A percentile compares a stretch with the other conserved stretches of the same genome.
Conservation (phyloP, 2,329 filamentous ascomycete species). For the Colletotrichum horii region DNA sequence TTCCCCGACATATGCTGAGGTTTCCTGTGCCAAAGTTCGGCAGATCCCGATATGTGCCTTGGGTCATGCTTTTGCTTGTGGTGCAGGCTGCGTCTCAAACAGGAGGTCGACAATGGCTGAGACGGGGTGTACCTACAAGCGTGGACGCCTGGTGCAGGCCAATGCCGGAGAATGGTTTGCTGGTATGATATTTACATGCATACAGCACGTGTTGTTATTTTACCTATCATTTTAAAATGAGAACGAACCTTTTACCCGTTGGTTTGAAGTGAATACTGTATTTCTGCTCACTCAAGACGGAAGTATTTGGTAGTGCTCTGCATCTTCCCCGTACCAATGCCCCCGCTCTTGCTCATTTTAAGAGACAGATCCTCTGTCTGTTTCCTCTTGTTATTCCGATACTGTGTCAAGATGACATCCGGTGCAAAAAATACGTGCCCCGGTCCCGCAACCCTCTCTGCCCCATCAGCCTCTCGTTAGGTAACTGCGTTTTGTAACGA, state of each 20-base stretch:
- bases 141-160: no score
- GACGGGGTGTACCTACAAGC: background rate
- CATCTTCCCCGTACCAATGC: background rate
- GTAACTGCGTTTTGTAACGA: background rate
- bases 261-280: no score
- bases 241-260: no score
- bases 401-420: background rate
- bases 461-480: background rate
- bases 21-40: background rate
- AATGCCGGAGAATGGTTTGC: no score
- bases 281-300: background rate
- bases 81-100: accelerated
- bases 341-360: accelerated
- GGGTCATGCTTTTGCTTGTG: background rate
- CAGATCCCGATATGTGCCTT: background rate
- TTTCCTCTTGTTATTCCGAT: background rate
- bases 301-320: background rate
- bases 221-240: no score
- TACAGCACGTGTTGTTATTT: no score
- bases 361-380: accelerated
- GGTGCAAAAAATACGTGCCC: background rate
- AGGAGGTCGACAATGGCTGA: background rate
- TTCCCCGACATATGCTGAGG: background rate
- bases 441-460: background rate
- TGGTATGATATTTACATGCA: no score